Base-by-base conservation (phyloP, 2,329 filamentous ascomycete genomes). In the Domatiomyces globalis region DNA sequence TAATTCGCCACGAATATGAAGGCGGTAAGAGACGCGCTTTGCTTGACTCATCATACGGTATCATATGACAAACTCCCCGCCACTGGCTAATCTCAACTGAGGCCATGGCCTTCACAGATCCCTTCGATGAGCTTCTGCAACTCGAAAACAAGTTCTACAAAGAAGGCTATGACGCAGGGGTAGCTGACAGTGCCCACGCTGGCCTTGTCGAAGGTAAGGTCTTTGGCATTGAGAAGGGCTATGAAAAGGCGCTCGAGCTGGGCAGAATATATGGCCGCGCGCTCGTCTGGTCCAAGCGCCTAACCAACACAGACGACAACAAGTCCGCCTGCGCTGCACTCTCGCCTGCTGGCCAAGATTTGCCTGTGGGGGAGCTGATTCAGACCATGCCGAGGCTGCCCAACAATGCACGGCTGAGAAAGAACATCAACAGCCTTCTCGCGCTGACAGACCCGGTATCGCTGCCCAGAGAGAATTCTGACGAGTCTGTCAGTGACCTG, bases 191-290 rank as follows among this genome's bases (percentile, higher is more conserved):
- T 54, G 73, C 79, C 43, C 76, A 77, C 53, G 83, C 86, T 29
- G 92, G 92, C 42, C 81, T 83, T 52, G 80, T 87, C 57, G 92
- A 98, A 74, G 92, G 92, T 54, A 85, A 88, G 49, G 79, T 87
- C 18, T 87, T 96, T 64, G 92, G 90, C 0, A 79, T 96, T 43
- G 85, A 94, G 65, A 92, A 89, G 58, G 90, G 89, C 0, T 96
- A 92, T 61, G 87, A 95, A 61, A 96, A 95, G 69, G 95, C 94
- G 63, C 65, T 85, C 43, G 83, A 87, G 56, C 78, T 87, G 66
- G 90, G 90, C 2, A 76, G 77, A 53, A 69, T 96, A 29, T 83
- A 90, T 60, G 86, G 87, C 45, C 83, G 81, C 62, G 81, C 87
- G 12, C 70, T 85, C 20, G 74, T 96, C n/a, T 96, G 90, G 89